Base-by-base conservation (phyloP, 2,329 filamentous ascomycete genomes). In the Domatiomyces globalis region DNA sequence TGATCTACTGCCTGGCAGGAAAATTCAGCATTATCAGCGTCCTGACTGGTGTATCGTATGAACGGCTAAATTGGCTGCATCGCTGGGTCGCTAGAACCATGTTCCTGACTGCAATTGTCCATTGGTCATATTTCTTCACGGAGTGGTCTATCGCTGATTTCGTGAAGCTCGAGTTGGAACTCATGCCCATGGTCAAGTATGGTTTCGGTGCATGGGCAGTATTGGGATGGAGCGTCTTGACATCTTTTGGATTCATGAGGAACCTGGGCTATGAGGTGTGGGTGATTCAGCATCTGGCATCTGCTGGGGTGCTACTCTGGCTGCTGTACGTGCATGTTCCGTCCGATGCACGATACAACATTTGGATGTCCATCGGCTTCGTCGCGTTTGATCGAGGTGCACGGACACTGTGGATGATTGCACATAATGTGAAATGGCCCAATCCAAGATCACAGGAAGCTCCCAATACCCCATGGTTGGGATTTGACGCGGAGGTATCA, bases 1-100 rank as follows among this genome's bases (percentile, higher is more conserved):
- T 79, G n/a, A 67, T 79, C 49, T 74, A 78, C 56, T 64, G 79
- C 9, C 69, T 79, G 36, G 70, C 75, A 1, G 74, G 74, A 8
- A 77, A 77, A 62, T 72, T 73, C 52, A 80, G 78, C 56, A 67
- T 79, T 43, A 69, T 77, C 54, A 73, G 70, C 7, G 60, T 69
- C 15, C 54, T 75, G 15, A 71, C 68, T 0, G 73, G 72, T 1
- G 67, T 70, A 48, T 70, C 69, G 43, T 73, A 76, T 55, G 73
- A 74, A 56, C 66, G 71, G 3, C 63, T 76, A 39, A 76, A 76
- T 56, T 75, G 72, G 73, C 65, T 74, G 29, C 74, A 77, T 59
- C 67, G 73, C 33, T 76, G 75, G 74, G 66, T 69, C 1, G 66
- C 75, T 2, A 65, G 76, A 7, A 71, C 68, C 1, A 63, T 79